Percentiles rank a stretch among this genome's conserved stretches.
phyloP scores from a whole-genome alignment of 2,329 filamentous ascomycete species.

The Hymenoscyphus fraxineus region DNA sequence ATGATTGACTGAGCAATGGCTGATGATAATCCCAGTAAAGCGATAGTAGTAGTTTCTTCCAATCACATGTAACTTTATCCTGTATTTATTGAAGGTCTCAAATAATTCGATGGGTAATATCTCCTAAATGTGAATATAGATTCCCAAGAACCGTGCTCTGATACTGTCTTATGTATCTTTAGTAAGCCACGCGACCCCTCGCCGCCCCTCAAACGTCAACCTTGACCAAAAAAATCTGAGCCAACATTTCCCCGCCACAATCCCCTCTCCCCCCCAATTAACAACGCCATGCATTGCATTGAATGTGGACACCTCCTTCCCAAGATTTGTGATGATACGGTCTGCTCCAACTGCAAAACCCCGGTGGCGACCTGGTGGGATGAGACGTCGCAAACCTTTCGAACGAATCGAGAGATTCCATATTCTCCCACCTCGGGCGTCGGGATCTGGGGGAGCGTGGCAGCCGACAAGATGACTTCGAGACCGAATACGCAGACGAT shows the following conservation, averaged over 20 bases:
- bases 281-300: conserved; percentile 28
- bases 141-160: too few relatives aligned
- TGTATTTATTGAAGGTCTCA: not conserved
- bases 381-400: conserved; percentile 30
- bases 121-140: not conserved
- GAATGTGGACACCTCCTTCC: conserved; percentile 32
- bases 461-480: conserved; percentile 19
- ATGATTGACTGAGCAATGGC: not conserved
- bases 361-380: conserved; percentile 34
- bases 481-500: conserved; percentile 45
- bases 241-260: not conserved
- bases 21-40: not conserved
- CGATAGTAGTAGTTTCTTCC: not conserved
- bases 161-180: not conserved
- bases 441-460: conserved; percentile 7
- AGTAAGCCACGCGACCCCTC: conserved; percentile 3
- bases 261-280: not conserved
- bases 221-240: not conserved
- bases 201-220: not conserved
- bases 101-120: not conserved
- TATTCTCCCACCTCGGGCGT: conserved; percentile 10
- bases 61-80: not conserved
- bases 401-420: conserved; percentile 30
- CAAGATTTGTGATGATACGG: conserved; percentile 23
- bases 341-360: conserved; percentile 34